Evolutionary conservation across 2,329 filamentous ascomycete species (phyloP).

Genomic region (Penicillium sclerotigenum): DNA sequence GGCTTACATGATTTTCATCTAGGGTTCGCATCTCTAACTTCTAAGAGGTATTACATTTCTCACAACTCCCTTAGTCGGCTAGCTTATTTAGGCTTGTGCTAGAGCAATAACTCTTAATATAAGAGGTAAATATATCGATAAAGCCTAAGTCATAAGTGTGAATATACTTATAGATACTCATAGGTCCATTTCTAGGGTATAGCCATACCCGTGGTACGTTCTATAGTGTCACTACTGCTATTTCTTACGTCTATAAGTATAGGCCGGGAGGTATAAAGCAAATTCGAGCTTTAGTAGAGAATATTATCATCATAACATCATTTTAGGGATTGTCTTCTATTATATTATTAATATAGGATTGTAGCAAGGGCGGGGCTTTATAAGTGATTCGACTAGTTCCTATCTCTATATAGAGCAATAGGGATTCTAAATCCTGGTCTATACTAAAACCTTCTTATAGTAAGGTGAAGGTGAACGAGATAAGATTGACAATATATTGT

Average conservation of each 20-base stretch:
- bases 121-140: not conserved
- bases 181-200: too few relatives aligned
- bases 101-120: not conserved
- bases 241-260: not conserved
- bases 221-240: not conserved
- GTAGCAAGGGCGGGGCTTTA: not conserved
- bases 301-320: not conserved
- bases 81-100: not conserved
- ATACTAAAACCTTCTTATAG: not conserved
- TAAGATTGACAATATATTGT: too few relatives aligned
- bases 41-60: not conserved
- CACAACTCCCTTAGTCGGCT: not conserved
- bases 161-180: not conserved
- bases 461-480: not conserved
- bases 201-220: not conserved
- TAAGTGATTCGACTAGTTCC: not conserved
- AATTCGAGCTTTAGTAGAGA: not conserved
- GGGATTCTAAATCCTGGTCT: not conserved
- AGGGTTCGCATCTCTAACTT: not conserved
- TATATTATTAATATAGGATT: not conserved
- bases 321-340: not conserved
- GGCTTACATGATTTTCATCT: not conserved
- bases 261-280: not conserved
- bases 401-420: not conserved
- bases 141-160: not conserved